Evolutionary conservation across 1,139 yeast species (phyloP).

Genomic region (Geotrichum reessii): DNA sequence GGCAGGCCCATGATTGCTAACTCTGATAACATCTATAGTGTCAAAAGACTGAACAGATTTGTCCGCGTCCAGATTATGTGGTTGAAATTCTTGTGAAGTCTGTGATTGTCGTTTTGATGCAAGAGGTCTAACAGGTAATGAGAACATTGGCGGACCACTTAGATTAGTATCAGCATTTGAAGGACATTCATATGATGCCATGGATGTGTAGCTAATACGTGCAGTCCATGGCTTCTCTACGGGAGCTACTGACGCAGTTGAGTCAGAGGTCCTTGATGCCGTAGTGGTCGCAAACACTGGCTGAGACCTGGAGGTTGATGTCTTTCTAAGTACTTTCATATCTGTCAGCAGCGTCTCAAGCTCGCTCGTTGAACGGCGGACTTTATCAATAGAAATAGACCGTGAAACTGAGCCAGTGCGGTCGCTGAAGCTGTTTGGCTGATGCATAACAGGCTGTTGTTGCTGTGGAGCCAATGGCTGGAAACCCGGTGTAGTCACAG

Average conservation of each 20-base stretch:
- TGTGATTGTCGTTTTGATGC: not conserved
- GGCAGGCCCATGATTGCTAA: not conserved
- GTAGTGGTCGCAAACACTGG: not conserved
- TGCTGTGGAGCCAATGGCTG: not conserved
- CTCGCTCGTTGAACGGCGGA: constrained; percentile 26
- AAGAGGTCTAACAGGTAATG: not conserved
- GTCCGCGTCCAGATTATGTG: not conserved
- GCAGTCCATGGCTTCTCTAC: not conserved
- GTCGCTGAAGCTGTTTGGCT: not conserved
- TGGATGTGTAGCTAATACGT: not conserved
- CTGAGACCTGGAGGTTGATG: constrained; percentile 16
- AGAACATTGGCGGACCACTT: not conserved
- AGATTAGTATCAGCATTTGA: not conserved
- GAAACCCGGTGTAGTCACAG: not conserved
- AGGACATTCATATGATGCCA: constrained; percentile 14
- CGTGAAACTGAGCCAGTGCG: not conserved
- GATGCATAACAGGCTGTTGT: not conserved
- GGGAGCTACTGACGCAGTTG: not conserved
- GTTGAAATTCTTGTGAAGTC: not conserved
- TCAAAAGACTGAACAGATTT: not conserved
- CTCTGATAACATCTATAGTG: not conserved
- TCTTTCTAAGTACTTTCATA: constrained; percentile 24
- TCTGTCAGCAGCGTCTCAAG: constrained; percentile 26
- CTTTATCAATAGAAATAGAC: constrained; percentile 20
- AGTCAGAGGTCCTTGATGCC: not conserved